Percentiles rank a stretch among this genome's conserved stretches.
Conservation (phyloP, 495 filamentous ascomycete genomes). For the Podospora pseudocomata region DNA sequence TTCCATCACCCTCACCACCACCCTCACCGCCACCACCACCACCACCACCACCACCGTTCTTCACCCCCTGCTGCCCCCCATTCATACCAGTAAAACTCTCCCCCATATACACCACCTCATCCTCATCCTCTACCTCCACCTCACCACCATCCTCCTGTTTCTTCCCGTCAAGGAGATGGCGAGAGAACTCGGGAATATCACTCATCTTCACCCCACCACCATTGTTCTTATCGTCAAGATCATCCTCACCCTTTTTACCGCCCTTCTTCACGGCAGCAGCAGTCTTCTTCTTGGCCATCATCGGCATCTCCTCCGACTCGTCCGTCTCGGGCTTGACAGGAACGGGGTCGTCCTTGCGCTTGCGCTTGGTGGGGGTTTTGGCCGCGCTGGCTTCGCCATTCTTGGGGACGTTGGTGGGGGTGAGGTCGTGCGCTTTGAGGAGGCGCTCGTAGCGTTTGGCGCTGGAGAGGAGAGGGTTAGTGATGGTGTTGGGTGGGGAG, state of each 20-base stretch:
- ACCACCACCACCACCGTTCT: background rate
- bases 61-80: background rate
- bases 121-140: background rate
- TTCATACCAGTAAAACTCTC: background rate
- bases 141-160: background rate
- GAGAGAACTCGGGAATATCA: constrained; percentile 1
- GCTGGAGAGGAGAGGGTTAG: constrained; percentile 29
- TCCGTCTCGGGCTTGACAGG: constrained; percentile 13
- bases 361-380: background rate
- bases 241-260: background rate
- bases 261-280: background rate
- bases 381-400: background rate
- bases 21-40: background rate
- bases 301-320: constrained; percentile 2
- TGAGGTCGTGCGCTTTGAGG: constrained; percentile 54
- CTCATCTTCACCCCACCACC: background rate
- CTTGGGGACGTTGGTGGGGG: background rate
- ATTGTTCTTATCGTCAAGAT: background rate
- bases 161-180: background rate
- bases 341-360: constrained; percentile 9
- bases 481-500: background rate
- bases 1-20: background rate
- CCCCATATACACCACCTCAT: background rate
- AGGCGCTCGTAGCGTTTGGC: constrained; percentile 65
- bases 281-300: background rate